Evolutionary conservation across 2,329 filamentous ascomycete species (phyloP), one percentile per base, ranked within the genome.

Genomic region (Aspergillus japonicus): DNA sequence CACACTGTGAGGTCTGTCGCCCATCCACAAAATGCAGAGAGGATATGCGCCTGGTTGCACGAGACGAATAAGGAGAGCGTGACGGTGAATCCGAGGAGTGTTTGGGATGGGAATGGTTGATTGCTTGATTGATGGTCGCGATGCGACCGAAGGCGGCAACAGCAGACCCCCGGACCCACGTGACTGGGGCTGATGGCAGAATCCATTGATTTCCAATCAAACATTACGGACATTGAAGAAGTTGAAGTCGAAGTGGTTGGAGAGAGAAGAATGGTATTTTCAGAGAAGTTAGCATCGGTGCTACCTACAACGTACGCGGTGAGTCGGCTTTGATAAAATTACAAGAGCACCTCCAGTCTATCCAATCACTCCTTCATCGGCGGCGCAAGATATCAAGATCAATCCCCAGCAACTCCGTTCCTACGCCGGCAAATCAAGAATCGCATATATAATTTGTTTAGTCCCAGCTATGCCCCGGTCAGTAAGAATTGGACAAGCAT

Each of bases 401-500:
- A 56, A 57, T 55, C 54, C 39, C 21, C 54, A 47, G 53, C 19
- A 52, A 50, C 47, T 33, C 50, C 53, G 57, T 56, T 52, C 56
- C 51, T 50, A 42, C 53, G 44, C 47, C 35, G 26, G 39, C 42
- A 39, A 47, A 39, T 50, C 58, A 49, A 21, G 19, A 47, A 49
- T 12, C 14, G 14, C 29, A 52, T 33, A 21, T 14, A 29, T 52
- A 33, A 23, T 21, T 24, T 26, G 16, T 54, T 71, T 59, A 75
- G 58, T 73, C 67, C 71, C 71, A 75, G 54, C 73, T 74, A 48
- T 21, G 29, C 24, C 12, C 8, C 10, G 5, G 54, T 68, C 59
- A 67, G 64, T 23, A 47, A 11, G 26, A 14, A 23, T 8, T 6
- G 21, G 6, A 44, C 42, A 35, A 49, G 5, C 50, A 23, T 23